Base-by-base conservation (phyloP, 148 eudicot genomes). In the Talinum fruticosum region DNA sequence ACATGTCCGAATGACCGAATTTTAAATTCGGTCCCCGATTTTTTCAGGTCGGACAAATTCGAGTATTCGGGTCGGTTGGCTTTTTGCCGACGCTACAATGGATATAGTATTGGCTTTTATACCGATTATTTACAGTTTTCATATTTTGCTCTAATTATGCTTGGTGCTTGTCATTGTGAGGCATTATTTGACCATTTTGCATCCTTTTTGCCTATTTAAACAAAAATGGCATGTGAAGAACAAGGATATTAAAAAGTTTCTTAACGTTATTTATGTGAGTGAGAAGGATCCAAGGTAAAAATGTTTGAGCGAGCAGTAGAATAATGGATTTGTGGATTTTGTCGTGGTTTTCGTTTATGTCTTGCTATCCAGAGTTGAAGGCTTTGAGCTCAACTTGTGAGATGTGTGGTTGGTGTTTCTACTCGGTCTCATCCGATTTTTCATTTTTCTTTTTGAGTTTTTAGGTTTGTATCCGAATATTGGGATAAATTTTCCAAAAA, bases 211-310 rank as follows among this genome's bases (percentile, higher is more conserved):
- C 57, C 12, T n/a, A 21, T 6, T 12, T 38, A 57, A 64, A 49
- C 89, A 87, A 86, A 87, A 87, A 83, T 87, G 89, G 69, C 89
- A 87, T 81, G 89, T 87, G 49, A 87, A 87, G 84, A 87, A 87
- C 73, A 85, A 87, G 83, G 89, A 87, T 85, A 87, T 87, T 71
- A 79, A 86, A 38, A 87, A 87, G 86, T 87, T 87, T 32, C 86
- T 87, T 38, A 86, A 87, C 19, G 89, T 87, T 70, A 85, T 87
- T 79, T 87, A 87, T 37, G 89, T 87, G 76, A 85, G 89, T 21
- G 89, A 87, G 86, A 76, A 80, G 79, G 49, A 82, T 87, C n/a
- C 80, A 13, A 8, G 84, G n/a, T 84, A 66, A 84, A 65, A 45
- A 51, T 51, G 57, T 59, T 10, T 45, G 71, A 21, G 26, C 29